phyloP scores from a whole-genome alignment of 1,284 basidiomycete genomes.

The Cutaneotrichosporon dermatis region DNA sequence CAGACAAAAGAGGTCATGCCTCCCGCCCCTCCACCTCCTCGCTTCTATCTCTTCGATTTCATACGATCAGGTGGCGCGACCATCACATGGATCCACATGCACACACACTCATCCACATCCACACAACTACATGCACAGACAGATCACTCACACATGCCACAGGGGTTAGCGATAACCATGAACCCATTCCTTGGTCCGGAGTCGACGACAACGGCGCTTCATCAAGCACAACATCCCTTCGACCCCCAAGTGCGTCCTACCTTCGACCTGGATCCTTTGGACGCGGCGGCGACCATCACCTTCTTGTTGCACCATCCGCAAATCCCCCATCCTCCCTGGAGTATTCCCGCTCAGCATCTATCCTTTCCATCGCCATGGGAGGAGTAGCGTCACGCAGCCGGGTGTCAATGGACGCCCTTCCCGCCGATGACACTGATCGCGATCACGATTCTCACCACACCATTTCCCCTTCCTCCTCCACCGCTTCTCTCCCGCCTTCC shows the following conservation, averaged over 20 bases:
- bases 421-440: constrained; percentile 5
- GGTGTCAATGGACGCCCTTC: constrained; percentile 20
- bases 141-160: too few species aligned
- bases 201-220: neutral
- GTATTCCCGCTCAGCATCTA: neutral
- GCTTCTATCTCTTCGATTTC: too few species aligned
- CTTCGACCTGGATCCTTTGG: neutral
- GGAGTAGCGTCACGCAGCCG: constrained; percentile 13
- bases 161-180: too few species aligned
- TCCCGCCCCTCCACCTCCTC: too few species aligned
- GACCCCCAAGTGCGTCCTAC: neutral
- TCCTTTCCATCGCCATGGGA: neutral
- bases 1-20: too few species aligned
- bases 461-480: constrained; percentile 13
- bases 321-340: neutral
- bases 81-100: too few species aligned
- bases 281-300: neutral
- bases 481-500: constrained; percentile 12
- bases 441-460: constrained; percentile 3
- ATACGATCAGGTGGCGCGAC: too few species aligned
- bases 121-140: too few species aligned
- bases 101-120: too few species aligned
- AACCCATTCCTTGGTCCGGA: too few species aligned
- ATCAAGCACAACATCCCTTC: neutral
- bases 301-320: neutral